Base-by-base conservation (phyloP, 768 basidiomycete genomes). In the Panaeolus papilionaceus region DNA sequence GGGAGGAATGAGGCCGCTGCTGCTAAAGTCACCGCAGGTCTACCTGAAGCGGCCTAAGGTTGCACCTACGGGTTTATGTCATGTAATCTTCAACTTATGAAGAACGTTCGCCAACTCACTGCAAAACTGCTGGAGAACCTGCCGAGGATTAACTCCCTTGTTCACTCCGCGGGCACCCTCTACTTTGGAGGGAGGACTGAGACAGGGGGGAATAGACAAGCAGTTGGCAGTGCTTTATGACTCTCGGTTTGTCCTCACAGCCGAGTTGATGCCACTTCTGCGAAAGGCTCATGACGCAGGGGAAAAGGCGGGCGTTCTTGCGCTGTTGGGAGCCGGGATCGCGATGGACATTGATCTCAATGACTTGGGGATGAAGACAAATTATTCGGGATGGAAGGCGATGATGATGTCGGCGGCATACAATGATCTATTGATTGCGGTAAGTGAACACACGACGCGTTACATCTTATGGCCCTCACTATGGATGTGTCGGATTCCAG, bases 41-140 rank as follows among this genome's bases (percentile, higher is more conserved):
- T 82, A 63, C 79, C 77, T 23, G 72, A 71, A 20, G 33, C 20
- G 66, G 67, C 72, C 73, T 62, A 64, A 63, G 58, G 23, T 70
- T 64, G 64, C 40, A 67, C 62, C 14, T 73, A 73, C 77, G 80
- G 82, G 69, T 83, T 84, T 71, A 72, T 83, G 26, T 51, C 71
- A 49, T 81, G 82, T 76, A 82, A 85, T 62, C 77, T 76, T n/a
- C 73, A 71, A 39, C 72, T 82, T 45, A 82, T 84, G 80, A 72
- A 74, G 67, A 81, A 82, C 71, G 75, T 83, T 20, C 74, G 76
- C 58, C 64, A 70, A 16, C 73, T 77, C 26, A 71, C 79, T 7
- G 65, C 70, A 6, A 74, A 75, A 37, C 74, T 85, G 38, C 65
- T 68, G 6, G 38, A 66, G 10, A 73, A 77, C 14, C 74, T 83